These are phyloP conservation scores for Curvularia lunata DNA, from an alignment of 2,329 filamentous ascomycete species.

Conservation along the genomic window DNA sequence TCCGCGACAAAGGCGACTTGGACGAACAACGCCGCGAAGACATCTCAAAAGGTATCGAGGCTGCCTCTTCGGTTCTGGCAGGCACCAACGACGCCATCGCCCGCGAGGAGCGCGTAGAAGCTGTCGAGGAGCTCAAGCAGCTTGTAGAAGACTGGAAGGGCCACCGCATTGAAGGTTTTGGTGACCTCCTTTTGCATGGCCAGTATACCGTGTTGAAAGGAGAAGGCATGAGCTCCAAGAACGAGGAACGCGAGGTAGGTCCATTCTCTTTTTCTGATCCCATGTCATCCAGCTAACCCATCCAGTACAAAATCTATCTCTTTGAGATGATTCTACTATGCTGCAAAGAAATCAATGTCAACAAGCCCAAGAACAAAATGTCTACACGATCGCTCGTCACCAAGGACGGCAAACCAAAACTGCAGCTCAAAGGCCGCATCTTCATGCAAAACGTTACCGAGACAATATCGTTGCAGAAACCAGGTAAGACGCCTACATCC, in stretches of 20 bases:
- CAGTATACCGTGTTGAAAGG: conserved; percentile 89
- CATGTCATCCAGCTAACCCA: conserved; percentile 10
- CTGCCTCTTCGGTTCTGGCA: conserved; percentile 79
- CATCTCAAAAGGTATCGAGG: conserved; percentile 76
- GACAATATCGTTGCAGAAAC: conserved; percentile 84
- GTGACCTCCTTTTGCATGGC: conserved; percentile 84
- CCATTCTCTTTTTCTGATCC: conserved; percentile 16
- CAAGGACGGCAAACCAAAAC: conserved; percentile 73
- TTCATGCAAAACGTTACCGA: conserved; percentile 99
- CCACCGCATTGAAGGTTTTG: conserved; percentile 88
- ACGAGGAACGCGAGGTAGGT: conserved; percentile 88
- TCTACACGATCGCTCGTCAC: conserved; percentile 72
- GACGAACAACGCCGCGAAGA: conserved; percentile 74
- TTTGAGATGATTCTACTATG: conserved; percentile 95
- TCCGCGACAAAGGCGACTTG: conserved; percentile 81
- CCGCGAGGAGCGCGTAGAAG: conserved; percentile 81
- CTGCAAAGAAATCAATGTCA: conserved; percentile 91
- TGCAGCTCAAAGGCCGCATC: conserved; percentile 95
- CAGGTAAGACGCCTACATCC: conserved; percentile 65
- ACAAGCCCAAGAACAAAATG: conserved; percentile 75
- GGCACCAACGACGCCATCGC: conserved; percentile 92
- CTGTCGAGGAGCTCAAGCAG: conserved; percentile 77
- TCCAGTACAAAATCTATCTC: conserved; percentile 93
- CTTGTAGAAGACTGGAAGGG: conserved; percentile 98
- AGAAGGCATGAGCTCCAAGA: conserved; percentile 74